Conservation (phyloP, 805 yeast species). For the Starmerella geochares region DNA sequence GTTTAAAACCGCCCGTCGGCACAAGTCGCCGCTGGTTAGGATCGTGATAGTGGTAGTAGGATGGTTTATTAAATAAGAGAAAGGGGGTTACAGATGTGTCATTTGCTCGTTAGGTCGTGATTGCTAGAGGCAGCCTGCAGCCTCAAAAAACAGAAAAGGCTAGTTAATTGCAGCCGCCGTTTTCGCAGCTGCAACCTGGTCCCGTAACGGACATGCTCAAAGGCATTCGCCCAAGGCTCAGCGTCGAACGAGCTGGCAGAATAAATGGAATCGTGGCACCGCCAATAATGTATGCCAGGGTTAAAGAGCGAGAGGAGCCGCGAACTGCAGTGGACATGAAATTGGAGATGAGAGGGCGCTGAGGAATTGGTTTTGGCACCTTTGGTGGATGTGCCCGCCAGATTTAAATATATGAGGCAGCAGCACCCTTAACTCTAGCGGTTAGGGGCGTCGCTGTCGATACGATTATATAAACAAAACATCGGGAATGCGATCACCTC, state of each 20-base stretch:
- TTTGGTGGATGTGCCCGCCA: neutral
- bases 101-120: conserved; percentile 4
- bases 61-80: neutral
- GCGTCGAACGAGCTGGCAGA: conserved; percentile 26
- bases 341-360: neutral
- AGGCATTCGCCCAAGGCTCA: conserved; percentile 1
- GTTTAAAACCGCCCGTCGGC: too few relatives aligned
- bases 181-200: conserved; percentile 7
- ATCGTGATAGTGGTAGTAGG: too few relatives aligned
- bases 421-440: neutral
- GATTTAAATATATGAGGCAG: neutral
- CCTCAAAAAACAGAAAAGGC: neutral
- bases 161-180: conserved; percentile 1
- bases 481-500: conserved; percentile 2
- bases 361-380: neutral
- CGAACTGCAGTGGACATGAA: conserved; percentile 5
- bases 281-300: conserved; percentile 26
- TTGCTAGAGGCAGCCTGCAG: neutral
- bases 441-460: conserved; percentile 6
- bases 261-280: conserved; percentile 28
- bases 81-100: neutral
- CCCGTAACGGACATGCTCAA: conserved; percentile 3
- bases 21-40: too few relatives aligned
- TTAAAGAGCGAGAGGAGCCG: conserved; percentile 12
- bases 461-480: conserved; percentile 6